phyloP scores from a whole-genome alignment of 331 rosid genomes.

The Stylosanthes scabra region DNA sequence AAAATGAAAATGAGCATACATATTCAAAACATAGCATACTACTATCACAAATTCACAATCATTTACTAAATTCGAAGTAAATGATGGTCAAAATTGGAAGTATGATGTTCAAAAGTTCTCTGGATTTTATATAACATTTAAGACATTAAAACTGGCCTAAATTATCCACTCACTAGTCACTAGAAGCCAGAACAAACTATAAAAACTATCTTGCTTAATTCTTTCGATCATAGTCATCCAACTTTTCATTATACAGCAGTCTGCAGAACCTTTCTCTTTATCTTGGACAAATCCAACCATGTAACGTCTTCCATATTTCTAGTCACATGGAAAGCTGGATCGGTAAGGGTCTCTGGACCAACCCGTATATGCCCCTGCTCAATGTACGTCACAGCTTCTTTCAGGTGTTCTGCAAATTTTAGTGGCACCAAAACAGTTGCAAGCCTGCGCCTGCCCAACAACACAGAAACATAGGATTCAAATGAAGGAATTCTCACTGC shows the following conservation, averaged over 20 bases:
- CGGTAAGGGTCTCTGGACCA: slow-evolving; percentile 88
- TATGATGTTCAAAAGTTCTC: not conserved
- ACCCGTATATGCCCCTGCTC: slow-evolving; percentile 93
- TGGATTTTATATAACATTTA: not conserved
- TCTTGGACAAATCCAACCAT: slow-evolving; percentile 95
- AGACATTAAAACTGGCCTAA: not conserved
- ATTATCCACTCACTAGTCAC: not conserved
- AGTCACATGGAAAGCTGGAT: slow-evolving; percentile 88
- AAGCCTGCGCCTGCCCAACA: slow-evolving; percentile 75
- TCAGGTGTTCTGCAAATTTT: slow-evolving; percentile 84
- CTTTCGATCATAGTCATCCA: slow-evolving; percentile 90
- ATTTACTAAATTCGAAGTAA: slow-evolving; percentile 3
- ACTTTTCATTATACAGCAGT: slow-evolving; percentile 88
- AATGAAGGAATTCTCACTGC: not conserved
- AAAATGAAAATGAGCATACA: not conserved
- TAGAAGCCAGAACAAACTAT: not conserved
- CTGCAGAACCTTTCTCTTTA: slow-evolving; percentile 80
- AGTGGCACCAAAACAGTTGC: slow-evolving; percentile 78
- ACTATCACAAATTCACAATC: not conserved
- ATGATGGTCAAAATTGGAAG: no score
- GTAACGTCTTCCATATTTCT: slow-evolving; percentile 94
- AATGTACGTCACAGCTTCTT: slow-evolving; percentile 88
- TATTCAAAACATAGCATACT: not conserved
- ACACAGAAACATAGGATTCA: not conserved
- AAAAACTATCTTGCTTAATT: slow-evolving; percentile 42